A percentile compares a stretch with the other conserved stretches of the same genome.
phyloP scores from a whole-genome alignment of 805 yeast genomes.

The Barnettozyma wickerhamii region DNA sequence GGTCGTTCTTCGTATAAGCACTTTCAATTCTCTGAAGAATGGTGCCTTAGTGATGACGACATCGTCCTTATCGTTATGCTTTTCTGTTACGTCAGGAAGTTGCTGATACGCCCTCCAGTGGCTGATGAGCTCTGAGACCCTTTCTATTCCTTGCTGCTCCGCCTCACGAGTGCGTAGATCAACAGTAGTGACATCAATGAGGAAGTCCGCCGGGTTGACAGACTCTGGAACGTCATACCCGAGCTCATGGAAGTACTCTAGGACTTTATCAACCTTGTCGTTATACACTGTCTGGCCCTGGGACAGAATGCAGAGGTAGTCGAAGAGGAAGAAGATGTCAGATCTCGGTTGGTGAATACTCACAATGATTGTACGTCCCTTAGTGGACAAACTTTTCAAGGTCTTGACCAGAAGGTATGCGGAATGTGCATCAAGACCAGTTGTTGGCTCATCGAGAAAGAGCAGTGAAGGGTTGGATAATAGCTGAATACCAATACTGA shows the following conservation, averaged over 20 bases:
- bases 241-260: slow-evolving; percentile 40
- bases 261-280: slow-evolving; percentile 39
- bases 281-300: slow-evolving; percentile 47
- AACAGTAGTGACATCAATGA: slow-evolving; percentile 45
- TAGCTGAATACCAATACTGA: slow-evolving; percentile 79
- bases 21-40: slow-evolving; percentile 37
- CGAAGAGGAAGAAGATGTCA: slow-evolving; percentile 70
- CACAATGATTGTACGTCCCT: slow-evolving; percentile 68
- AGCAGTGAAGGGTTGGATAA: slow-evolving; percentile 71
- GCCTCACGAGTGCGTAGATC: slow-evolving; percentile 36
- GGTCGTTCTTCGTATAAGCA: slow-evolving; percentile 37
- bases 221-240: slow-evolving; percentile 38
- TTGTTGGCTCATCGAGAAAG: slow-evolving; percentile 84
- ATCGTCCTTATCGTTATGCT: not conserved
- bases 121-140: slow-evolving; percentile 29
- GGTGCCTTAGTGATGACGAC: slow-evolving; percentile 32
- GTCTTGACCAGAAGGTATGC: slow-evolving; percentile 64
- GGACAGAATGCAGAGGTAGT: slow-evolving; percentile 62
- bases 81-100: not conserved
- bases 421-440: slow-evolving; percentile 80
- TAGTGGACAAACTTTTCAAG: slow-evolving; percentile 51
- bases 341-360: slow-evolving; percentile 86
- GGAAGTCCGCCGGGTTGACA: slow-evolving; percentile 49
- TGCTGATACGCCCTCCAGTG: slow-evolving; percentile 30
- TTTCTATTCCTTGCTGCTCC: slow-evolving; percentile 29